Evolutionary conservation across 2,329 filamentous ascomycete species (phyloP).

Genomic region (Chaetomium olivaceum): DNA sequence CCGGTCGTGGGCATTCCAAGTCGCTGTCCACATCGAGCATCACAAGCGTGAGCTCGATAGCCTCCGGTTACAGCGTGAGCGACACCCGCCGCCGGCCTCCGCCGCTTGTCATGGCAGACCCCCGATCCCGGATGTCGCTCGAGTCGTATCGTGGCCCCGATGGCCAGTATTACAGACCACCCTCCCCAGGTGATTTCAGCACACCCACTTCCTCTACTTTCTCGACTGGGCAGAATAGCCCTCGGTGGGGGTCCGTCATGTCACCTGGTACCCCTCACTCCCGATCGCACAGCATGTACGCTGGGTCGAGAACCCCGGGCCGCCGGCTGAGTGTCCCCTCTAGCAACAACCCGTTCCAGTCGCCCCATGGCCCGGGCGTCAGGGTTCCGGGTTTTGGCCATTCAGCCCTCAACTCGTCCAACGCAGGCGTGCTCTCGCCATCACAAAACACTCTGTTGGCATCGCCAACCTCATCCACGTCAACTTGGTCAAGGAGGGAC

Average conservation of each 20-base stretch:
- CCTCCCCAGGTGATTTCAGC: slow-evolving; percentile 72
- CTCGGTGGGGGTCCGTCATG: slow-evolving; percentile 68
- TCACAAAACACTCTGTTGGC: slow-evolving; percentile 61
- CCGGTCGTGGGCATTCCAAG: slow-evolving; percentile 80
- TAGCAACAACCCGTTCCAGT: slow-evolving; percentile 71
- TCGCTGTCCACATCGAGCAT: slow-evolving; percentile 85
- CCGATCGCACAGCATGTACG: slow-evolving; percentile 72
- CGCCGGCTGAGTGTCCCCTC: slow-evolving; percentile 83
- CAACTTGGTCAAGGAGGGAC: slow-evolving; percentile 63
- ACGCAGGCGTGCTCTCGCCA: slow-evolving; percentile 56
- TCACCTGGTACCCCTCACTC: slow-evolving; percentile 73
- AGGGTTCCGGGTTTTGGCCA: slow-evolving; percentile 57
- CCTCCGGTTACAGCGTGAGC: slow-evolving; percentile 66
- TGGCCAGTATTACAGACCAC: slow-evolving; percentile 64
- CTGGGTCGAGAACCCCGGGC: slow-evolving; percentile 63
- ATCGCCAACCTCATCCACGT: slow-evolving; percentile 64
- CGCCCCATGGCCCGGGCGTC: slow-evolving; percentile 57
- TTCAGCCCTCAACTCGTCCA: slow-evolving; percentile 56
- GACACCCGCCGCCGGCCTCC: slow-evolving; percentile 73
- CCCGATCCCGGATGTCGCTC: slow-evolving; percentile 64
- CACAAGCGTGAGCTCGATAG: slow-evolving; percentile 64
- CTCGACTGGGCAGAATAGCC: slow-evolving; percentile 74
- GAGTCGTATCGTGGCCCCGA: slow-evolving; percentile 69
- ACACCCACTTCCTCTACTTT: slow-evolving; percentile 85
- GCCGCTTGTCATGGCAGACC: slow-evolving; percentile 79